phyloP scores from a whole-genome alignment of 345 rosid genomes.

The Moringa oleifera region DNA sequence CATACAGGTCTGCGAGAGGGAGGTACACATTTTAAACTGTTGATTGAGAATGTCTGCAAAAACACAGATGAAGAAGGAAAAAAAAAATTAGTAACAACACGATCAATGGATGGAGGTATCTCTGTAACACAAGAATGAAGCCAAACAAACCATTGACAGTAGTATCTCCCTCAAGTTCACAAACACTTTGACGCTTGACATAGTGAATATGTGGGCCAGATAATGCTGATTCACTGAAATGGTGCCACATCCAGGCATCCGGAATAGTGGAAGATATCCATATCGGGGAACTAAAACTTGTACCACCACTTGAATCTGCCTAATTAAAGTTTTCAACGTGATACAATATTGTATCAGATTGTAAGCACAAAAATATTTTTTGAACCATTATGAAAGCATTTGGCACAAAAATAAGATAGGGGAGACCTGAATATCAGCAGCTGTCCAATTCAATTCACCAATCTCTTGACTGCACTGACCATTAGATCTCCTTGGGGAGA shows the following conservation, averaged over 20 bases:
- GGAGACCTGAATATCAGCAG: slow-evolving; percentile 44
- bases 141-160: slow-evolving; percentile 53
- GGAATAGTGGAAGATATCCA: slow-evolving; percentile 80
- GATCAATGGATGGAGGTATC: neutral
- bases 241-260: slow-evolving; percentile 68
- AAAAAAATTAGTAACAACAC: slow-evolving; percentile 13
- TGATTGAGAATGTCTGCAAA: slow-evolving; percentile 79
- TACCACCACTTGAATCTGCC: slow-evolving; percentile 51
- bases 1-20: slow-evolving; percentile 70
- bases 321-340: slow-evolving; percentile 30
- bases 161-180: slow-evolving; percentile 96
- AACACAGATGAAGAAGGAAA: slow-evolving; percentile 14
- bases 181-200: slow-evolving; percentile 63
- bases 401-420: slow-evolving; percentile 5
- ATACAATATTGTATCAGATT: slow-evolving; percentile 10
- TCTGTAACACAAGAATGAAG: slow-evolving; percentile 3
- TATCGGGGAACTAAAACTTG: slow-evolving; percentile 37
- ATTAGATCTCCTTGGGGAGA: slow-evolving; percentile 32
- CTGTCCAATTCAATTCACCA: slow-evolving; percentile 20
- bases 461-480: slow-evolving; percentile 24
- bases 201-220: slow-evolving; percentile 31
- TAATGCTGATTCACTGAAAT: slow-evolving; percentile 34
- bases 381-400: neutral
- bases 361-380: neutral
- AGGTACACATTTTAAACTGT: slow-evolving; percentile 48